A percentile compares a stretch with the other conserved stretches of the same genome.
Evolutionary conservation across 2,329 filamentous ascomycete genomes (phyloP).

Genomic region (Pseudocercospora fuligena): DNA sequence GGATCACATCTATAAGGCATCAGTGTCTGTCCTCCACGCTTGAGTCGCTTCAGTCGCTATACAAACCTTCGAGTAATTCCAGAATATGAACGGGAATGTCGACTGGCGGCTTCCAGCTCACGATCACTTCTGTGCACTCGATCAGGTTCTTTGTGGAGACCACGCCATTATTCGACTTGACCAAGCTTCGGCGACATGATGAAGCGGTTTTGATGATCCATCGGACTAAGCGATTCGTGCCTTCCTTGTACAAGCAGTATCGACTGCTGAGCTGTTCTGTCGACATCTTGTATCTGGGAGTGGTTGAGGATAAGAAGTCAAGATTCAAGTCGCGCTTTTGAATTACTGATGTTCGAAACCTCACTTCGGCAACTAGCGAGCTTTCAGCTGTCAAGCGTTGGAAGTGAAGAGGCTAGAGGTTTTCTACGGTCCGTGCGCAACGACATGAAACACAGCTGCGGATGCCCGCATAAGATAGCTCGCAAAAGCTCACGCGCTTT

Average conservation of each 20-base stretch:
- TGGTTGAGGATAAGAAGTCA: too few species aligned
- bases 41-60: too few species aligned
- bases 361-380: not conserved
- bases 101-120: not conserved
- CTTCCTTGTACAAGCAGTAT: not conserved
- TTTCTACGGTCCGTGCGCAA: not conserved
- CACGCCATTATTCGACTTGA: not conserved
- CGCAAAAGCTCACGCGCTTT: not conserved
- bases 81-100: not conserved
- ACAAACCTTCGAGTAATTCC: not conserved
- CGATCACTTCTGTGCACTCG: not conserved
- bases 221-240: not conserved
- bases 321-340: too few species aligned
- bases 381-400: not conserved
- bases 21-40: too few species aligned
- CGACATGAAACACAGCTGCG: not conserved
- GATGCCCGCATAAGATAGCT: not conserved
- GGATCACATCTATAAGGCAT: not conserved
- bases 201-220: not conserved
- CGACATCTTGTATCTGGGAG: not conserved
- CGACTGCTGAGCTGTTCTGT: not conserved
- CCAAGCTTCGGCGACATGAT: not conserved
- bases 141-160: not conserved
- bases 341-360: not conserved
- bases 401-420: too few species aligned